Evolutionary conservation across 805 yeast species (phyloP), one percentile per base, ranked within the genome.

Genomic region (Dipodascus geniculatus): DNA sequence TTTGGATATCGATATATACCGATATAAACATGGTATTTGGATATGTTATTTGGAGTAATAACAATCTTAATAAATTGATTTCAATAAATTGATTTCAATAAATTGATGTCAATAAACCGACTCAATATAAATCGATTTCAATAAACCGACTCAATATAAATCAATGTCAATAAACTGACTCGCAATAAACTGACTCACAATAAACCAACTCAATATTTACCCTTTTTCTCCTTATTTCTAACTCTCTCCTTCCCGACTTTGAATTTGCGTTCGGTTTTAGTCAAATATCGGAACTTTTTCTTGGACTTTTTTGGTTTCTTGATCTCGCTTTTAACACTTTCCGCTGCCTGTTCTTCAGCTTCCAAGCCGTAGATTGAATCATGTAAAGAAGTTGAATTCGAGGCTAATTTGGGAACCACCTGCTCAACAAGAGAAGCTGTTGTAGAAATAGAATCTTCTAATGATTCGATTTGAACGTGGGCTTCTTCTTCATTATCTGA

Each of bases 241-340:
- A 57, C 57, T 71, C 68, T 77, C 71, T 70, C 77, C 68, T 71
- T 79, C 28, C 60, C 48, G 28, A 60, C 77, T 55, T 80, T 79
- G 20, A 67, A 68, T 61, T 71, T 81, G 69, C 98, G 79, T 69
- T 89, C 96, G 23, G 74, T 70, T 67, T 88, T 87, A 51, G 93
- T 79, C 67, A 90, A 75, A 62, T 90, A 91, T 70, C 96, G 80
- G 64, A 89, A 89, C 76, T 90, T 90, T 76, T 81, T 83, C 77
- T 83, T 84, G 69, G 75, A 78, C 56, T 58, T 58, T 57, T 62
- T 62, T 23, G 60, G 59, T 48, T 62, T 59, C 11, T 28, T 28
- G 33, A 28, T 28, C 33, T 28, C 11, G 33, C 6, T 6, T 28
- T 28, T 28, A 11, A n/a, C n/a, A n/a, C n/a, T n/a, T 50, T 53